These are phyloP conservation scores for Acanthamoeba sp. DNA, from an alignment of 208 protist genomes.

Conservation along the genomic window DNA sequence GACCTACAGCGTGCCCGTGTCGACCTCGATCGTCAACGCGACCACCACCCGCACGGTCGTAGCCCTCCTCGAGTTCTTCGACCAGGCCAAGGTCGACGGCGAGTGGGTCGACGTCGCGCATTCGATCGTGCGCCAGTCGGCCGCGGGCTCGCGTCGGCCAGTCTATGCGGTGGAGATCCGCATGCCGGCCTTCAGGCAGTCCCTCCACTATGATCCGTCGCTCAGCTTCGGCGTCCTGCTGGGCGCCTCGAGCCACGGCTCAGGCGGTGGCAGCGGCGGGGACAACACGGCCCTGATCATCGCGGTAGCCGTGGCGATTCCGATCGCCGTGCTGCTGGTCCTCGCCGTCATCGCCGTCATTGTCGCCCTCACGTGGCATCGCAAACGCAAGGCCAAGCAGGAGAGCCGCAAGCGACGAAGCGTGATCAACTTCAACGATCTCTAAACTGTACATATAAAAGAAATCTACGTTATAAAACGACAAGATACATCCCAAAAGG, in stretches of 20 bases:
- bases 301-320: background rate
- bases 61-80: background rate
- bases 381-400: background rate
- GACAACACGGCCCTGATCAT: slow-evolving; percentile 30
- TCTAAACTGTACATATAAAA: background rate
- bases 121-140: background rate
- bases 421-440: slow-evolving; percentile 29
- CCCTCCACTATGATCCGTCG: slow-evolving; percentile 31
- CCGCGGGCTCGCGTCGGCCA: background rate
- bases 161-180: background rate
- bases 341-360: background rate
- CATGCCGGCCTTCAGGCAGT: background rate
- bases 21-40: background rate
- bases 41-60: background rate
- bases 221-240: background rate
- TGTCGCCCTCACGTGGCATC: background rate
- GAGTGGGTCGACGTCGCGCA: background rate
- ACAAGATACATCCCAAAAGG: no score
- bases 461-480: no score
- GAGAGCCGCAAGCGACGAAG: background rate
- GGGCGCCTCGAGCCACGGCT: background rate
- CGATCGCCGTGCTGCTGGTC: background rate
- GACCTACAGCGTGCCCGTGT: background rate
- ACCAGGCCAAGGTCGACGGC: background rate
- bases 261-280: background rate